Base-by-base conservation (phyloP, 176 grass and related monocot genomes). In the Oryza australiensis region DNA sequence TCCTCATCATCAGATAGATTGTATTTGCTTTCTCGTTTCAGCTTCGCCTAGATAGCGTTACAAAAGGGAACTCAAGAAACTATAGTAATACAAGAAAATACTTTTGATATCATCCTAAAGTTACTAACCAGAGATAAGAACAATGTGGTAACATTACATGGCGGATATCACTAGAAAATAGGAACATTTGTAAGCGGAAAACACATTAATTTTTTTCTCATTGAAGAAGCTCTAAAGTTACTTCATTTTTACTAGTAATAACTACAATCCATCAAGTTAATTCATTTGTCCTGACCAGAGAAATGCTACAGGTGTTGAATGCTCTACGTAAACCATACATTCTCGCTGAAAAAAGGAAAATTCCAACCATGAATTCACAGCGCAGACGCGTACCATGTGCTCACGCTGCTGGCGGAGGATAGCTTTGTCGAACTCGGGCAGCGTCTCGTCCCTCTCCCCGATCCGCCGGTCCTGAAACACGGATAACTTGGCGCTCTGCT, bases 1-100 rank as follows among this genome's bases (percentile, higher is more conserved):
- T 95, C 92, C 69, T 98, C 95, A 2, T 84, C 90, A 63, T 98
- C 92, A 32, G 92, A 89, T 49, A 98, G 81, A 90, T 95, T 93
- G 83, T 86, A 98, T 87, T 95, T 98, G 76, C 85, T 98, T 80
- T 76, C 76, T 51, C 84, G 90, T 90, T 91, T 98, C 82, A 93
- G 77, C 87, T 93, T 98, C 0, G 84, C 83, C 95, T 95, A 68
- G 5, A 87, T 80, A 84, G 10, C 60, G 80, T 71, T 13, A 46
- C 29, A 59, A 69, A 76, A 24, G 15, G n/a, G 30, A 28, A 84
- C 32, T 46, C n/a, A 71, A 62, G 26, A 75, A 62, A 70, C 18
- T 53, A 51, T 70, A 78, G 28, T 26, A 28, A 55, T 42, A 7
- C 10, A 41, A 32, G n/a, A 78, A 26, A 64, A 46, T 40, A 45